Evolutionary conservation across 495 filamentous ascomycete species (phyloP).

Genomic region (Tricharina praecox): DNA sequence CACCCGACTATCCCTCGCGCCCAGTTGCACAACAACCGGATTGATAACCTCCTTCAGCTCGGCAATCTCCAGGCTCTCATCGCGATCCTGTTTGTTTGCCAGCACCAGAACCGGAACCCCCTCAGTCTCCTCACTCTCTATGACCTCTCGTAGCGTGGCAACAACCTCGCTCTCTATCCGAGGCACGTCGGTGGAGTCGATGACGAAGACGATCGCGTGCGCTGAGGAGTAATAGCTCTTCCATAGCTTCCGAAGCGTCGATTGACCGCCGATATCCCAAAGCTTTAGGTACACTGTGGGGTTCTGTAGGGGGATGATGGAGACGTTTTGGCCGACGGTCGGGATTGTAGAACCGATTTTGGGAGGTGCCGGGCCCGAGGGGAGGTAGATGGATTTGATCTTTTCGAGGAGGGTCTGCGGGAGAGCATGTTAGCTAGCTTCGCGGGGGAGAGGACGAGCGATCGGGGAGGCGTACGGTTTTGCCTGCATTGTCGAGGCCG

Average conservation of each 20-base stretch:
- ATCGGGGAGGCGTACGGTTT: slow-evolving; percentile 37
- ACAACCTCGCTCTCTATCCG: slow-evolving; percentile 69
- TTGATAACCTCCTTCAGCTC: slow-evolving; percentile 89
- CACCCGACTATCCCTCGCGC: slow-evolving; percentile 69
- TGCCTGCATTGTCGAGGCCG: slow-evolving; percentile 94
- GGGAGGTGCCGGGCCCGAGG: slow-evolving; percentile 38
- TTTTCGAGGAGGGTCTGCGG: slow-evolving; percentile 88
- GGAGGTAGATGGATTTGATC: slow-evolving; percentile 71
- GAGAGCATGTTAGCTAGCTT: not conserved
- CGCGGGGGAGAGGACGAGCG: not conserved
- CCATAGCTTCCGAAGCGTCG: slow-evolving; percentile 77
- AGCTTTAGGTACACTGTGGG: slow-evolving; percentile 92
- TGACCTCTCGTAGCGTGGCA: slow-evolving; percentile 48
- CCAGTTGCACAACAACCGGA: slow-evolving; percentile 87
- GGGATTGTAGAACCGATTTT: slow-evolving; percentile 65
- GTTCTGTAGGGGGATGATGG: slow-evolving; percentile 66
- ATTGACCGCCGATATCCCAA: slow-evolving; percentile 95
- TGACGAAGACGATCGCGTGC: slow-evolving; percentile 93
- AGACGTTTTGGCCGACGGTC: slow-evolving; percentile 93
- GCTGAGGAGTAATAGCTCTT: slow-evolving; percentile 85
- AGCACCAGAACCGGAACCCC: slow-evolving; percentile 83
- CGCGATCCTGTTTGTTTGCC: slow-evolving; percentile 93
- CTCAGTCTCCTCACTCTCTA: slow-evolving; percentile 67
- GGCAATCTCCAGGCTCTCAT: slow-evolving; percentile 94
- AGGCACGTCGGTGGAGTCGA: slow-evolving; percentile 81